Percentiles rank a stretch among this genome's conserved stretches.
Conservation (phyloP, 1,284 basidiomycete species). For the Sanghuangporus weigelae region DNA sequence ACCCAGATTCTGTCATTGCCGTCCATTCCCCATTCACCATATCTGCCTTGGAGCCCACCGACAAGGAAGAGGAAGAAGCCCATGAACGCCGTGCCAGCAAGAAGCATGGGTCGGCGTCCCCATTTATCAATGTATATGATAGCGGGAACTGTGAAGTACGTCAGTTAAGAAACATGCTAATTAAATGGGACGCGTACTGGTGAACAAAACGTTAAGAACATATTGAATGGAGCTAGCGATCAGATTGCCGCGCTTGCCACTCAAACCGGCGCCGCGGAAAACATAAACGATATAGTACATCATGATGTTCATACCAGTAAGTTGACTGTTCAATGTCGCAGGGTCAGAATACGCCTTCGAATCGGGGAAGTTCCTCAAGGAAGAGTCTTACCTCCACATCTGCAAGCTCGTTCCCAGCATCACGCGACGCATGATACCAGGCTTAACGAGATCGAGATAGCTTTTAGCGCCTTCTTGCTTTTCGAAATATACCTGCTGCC, state of each 20-base stretch:
- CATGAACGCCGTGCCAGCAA: constrained; percentile 62
- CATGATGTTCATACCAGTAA: constrained; percentile 46
- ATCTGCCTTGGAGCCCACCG: constrained; percentile 65
- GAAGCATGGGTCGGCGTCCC: constrained; percentile 74
- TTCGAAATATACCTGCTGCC: constrained; percentile 69
- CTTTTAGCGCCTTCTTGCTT: constrained; percentile 66
- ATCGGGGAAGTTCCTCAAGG: neutral
- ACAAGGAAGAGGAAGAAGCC: constrained; percentile 74
- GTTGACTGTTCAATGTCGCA: neutral
- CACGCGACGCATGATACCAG: constrained; percentile 53
- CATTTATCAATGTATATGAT: constrained; percentile 75
- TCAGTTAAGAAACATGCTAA: neutral
- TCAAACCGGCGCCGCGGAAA: constrained; percentile 71
- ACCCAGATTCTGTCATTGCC: constrained; percentile 49
- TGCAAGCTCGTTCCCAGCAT: constrained; percentile 52
- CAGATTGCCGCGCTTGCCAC: constrained; percentile 62
- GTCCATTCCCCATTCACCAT: constrained; percentile 54
- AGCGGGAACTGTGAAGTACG: constrained; percentile 45
- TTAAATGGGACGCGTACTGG: constrained; percentile 27
- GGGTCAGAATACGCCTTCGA: neutral
- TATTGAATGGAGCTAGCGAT: constrained; percentile 78
- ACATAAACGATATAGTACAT: constrained; percentile 77
- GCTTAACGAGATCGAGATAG: constrained; percentile 61
- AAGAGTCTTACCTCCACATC: constrained; percentile 57
- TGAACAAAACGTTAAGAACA: constrained; percentile 68